These are phyloP conservation scores for Cerrena zonata DNA, from an alignment of 1,284 basidiomycete species.

Conservation along the genomic window DNA sequence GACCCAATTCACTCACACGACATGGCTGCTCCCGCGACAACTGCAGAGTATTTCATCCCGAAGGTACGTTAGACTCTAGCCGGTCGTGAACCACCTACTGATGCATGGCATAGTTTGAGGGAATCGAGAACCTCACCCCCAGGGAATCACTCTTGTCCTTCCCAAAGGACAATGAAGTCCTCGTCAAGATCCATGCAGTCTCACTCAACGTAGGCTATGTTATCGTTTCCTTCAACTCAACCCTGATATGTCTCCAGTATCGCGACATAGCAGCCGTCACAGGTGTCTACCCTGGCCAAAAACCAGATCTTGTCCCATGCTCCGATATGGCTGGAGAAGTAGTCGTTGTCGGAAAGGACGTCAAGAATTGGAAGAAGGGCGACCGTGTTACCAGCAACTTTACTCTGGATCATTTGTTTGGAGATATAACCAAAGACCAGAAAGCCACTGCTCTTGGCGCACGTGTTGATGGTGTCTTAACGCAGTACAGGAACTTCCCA, in stretches of 20 bases:
- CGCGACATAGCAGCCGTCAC: slow-evolving; percentile 38
- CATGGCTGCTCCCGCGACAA: not conserved
- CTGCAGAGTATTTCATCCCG: slow-evolving; percentile 1
- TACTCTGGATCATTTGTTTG: slow-evolving; percentile 14
- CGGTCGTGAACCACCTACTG: not conserved
- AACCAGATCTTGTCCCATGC: slow-evolving; percentile 41
- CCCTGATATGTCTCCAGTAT: slow-evolving; percentile 24
- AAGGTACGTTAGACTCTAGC: not conserved
- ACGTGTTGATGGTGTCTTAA: slow-evolving; percentile 47
- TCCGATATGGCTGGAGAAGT: slow-evolving; percentile 65
- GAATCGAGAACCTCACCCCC: slow-evolving; percentile 29
- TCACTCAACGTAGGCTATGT: slow-evolving; percentile 34
- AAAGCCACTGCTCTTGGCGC: slow-evolving; percentile 40
- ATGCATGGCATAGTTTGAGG: slow-evolving; percentile 12
- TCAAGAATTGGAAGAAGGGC: slow-evolving; percentile 34
- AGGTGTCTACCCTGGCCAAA: slow-evolving; percentile 29
- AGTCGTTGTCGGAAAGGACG: slow-evolving; percentile 47
- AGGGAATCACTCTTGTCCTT: slow-evolving; percentile 26
- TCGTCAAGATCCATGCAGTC: slow-evolving; percentile 47
- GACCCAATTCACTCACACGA: not conserved
- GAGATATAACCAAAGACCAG: slow-evolving; percentile 17
- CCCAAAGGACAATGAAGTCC: slow-evolving; percentile 37
- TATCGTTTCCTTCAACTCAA: not conserved
- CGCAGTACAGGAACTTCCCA: slow-evolving; percentile 38
- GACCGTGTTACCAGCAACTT: slow-evolving; percentile 45